Base-by-base conservation (phyloP, 2,329 filamentous ascomycete species). In the Aspergillus ibericus region DNA sequence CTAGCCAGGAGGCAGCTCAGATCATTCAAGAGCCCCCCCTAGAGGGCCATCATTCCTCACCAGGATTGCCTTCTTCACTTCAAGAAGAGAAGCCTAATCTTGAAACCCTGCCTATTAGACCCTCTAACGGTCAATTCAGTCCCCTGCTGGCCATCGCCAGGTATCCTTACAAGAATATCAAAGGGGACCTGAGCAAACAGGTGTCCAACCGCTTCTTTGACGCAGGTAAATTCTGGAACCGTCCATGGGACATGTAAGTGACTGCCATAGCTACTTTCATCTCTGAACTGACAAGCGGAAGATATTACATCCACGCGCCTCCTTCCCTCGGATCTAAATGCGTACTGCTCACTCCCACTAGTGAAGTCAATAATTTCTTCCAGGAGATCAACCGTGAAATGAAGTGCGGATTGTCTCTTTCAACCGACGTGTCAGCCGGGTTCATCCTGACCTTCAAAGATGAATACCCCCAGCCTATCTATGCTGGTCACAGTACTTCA, bases 241-340 rank as follows among this genome's bases (percentile, higher is more conserved):
- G 85, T 59, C 69, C 78, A 10, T 96, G 92, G 92, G 87, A 93
- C 62, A 77, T 96, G 90, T 95, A 80, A 81, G 88, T 81, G 4
- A 57, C 46, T 15, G 5, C 32, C 53, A 34, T 5, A 6, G 18
- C 40, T 13, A 16, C 15, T 27, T 25, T 1, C 13, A 16, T 16
- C 12, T 22, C 10, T 35, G 18, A 53, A 56, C 47, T 44, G 18
- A 51, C 20, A 10, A 36, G 8, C 25, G 29, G 7, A 52, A 91
- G 88, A 55, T 92, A 88, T 73, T 92, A 90, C 71, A 69, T 92
- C 35, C 81, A 86, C 69, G 78, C 84, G 49, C 83, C 84, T 0
- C 63, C 69, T 15, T 72, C 77, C 3, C 64, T 77, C 7, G 74
- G 78, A 13, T 72, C 78, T 29, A 81, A 81, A 52, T 85, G 87